These are phyloP conservation scores for Pascua guehoae DNA, from an alignment of 1,284 basidiomycete genomes.

Conservation along the genomic window DNA sequence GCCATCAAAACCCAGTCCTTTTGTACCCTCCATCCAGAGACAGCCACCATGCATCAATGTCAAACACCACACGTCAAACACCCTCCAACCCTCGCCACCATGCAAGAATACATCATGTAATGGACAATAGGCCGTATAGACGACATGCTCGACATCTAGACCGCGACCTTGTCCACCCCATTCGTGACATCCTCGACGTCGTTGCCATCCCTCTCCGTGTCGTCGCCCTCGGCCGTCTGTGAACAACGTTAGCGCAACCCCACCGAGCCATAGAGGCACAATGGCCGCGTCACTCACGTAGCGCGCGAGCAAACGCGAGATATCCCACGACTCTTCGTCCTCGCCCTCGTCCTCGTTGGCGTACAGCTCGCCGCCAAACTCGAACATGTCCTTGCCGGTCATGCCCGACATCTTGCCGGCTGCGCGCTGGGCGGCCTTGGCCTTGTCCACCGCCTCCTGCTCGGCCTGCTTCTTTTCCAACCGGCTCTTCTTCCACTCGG, in stretches of 20 bases:
- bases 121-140: no score
- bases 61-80: no score
- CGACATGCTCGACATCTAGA: no score
- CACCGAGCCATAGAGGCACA: no score
- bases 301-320: slow-evolving; percentile 43
- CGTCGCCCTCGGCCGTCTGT: no score
- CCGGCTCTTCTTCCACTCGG: slow-evolving; percentile 89
- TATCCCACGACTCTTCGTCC: slow-evolving; percentile 49
- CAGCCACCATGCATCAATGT: no score
- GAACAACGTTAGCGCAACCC: no score
- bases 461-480: slow-evolving; percentile 91
- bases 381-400: slow-evolving; percentile 95
- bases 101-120: no score
- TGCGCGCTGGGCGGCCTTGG: slow-evolving; percentile 77
- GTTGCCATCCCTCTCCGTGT: background rate
- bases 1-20: no score
- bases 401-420: slow-evolving; percentile 91
- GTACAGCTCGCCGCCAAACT: slow-evolving; percentile 95
- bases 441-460: slow-evolving; percentile 70
- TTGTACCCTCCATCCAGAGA: no score
- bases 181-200: background rate
- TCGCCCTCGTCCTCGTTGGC: slow-evolving; percentile 68
- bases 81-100: no score
- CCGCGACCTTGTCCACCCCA: no score
- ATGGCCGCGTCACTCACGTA: slow-evolving; percentile 25